These are phyloP conservation scores for Peronospora belbahrii DNA, from an alignment of 352 stramenopile genomes.

Conservation along the genomic window DNA sequence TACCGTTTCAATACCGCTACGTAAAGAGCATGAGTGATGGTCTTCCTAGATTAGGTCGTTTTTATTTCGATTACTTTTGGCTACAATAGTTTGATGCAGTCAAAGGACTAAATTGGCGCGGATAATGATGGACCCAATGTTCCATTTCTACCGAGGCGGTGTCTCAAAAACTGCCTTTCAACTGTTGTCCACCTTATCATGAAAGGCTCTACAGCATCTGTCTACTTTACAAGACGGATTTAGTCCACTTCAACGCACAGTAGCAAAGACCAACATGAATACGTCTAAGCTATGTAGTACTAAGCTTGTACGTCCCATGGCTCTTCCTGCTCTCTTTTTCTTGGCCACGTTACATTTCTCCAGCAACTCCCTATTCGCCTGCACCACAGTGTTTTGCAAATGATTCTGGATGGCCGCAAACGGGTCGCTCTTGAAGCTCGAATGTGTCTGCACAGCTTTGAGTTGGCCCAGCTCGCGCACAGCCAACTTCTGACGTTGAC, in stretches of 20 bases:
- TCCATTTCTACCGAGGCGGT: too few species aligned
- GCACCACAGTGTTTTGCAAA: slow-evolving; percentile 80
- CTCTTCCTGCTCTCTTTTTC: slow-evolving; percentile 17
- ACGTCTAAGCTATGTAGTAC: slow-evolving; percentile 1
- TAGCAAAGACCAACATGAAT: slow-evolving; percentile 18
- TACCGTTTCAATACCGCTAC: too few species aligned
- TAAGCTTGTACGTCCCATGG: not conserved
- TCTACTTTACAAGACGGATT: slow-evolving; percentile 93
- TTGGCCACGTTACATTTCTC: slow-evolving; percentile 28
- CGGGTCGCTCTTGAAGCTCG: slow-evolving; percentile 72
- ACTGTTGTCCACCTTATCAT: slow-evolving; percentile 87
- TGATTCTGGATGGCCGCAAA: slow-evolving; percentile 84
- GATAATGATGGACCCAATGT: too few species aligned
- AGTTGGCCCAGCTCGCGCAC: slow-evolving; percentile 78
- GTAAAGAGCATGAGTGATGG: too few species aligned
- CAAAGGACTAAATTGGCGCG: too few species aligned
- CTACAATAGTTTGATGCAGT: too few species aligned
- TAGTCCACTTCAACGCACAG: slow-evolving; percentile 5
- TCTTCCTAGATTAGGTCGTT: too few species aligned
- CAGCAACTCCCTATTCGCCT: slow-evolving; percentile 57
- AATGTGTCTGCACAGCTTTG: slow-evolving; percentile 77
- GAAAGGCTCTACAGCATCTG: slow-evolving; percentile 92
- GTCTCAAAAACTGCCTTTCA: too few species aligned
- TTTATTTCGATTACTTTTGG: too few species aligned
- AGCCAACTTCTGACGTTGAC: slow-evolving; percentile 77